These are phyloP conservation scores for Blastomyces parvus DNA, from an alignment of 2,329 filamentous ascomycete species.

Conservation along the genomic window DNA sequence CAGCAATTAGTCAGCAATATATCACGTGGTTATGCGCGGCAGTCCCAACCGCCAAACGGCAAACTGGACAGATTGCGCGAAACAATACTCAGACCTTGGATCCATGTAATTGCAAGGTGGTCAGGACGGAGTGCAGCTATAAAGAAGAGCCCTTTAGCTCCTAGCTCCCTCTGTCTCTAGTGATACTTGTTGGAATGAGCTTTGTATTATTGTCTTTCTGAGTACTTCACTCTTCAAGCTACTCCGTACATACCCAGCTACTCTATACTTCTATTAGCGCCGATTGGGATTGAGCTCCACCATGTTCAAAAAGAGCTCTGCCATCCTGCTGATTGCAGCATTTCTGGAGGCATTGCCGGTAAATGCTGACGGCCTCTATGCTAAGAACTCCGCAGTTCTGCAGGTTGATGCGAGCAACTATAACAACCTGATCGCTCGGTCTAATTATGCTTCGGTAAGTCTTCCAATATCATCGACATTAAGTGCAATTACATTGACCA, in stretches of 20 bases:
- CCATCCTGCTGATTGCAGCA: slow-evolving; percentile 45
- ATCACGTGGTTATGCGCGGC: slow-evolving; percentile 13
- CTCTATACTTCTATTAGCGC: neutral
- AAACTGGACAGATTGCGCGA: slow-evolving; percentile 10
- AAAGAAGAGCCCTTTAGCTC: neutral
- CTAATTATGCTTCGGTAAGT: slow-evolving; percentile 82
- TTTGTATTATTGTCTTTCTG: slow-evolving; percentile 1
- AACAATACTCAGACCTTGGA: neutral
- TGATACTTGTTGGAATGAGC: neutral
- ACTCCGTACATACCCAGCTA: neutral
- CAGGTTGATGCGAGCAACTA: slow-evolving; percentile 73
- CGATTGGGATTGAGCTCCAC: slow-evolving; percentile 5
- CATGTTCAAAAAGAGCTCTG: slow-evolving; percentile 35
- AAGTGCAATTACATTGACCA: slow-evolving; percentile 15
- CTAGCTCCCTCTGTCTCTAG: neutral
- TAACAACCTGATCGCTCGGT: slow-evolving; percentile 71
- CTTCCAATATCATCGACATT: neutral
- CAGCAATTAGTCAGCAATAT: slow-evolving; percentile 15
- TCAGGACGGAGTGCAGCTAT: slow-evolving; percentile 1
- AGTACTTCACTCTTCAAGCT: neutral
- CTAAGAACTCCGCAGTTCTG: slow-evolving; percentile 76
- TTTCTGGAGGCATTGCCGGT: slow-evolving; percentile 57
- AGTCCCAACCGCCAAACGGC: neutral
- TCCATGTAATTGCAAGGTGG: neutral
- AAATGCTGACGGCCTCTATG: slow-evolving; percentile 61